These are phyloP conservation scores for Beauveria australis DNA, from an alignment of 2,329 filamentous ascomycete genomes.

Conservation along the genomic window DNA sequence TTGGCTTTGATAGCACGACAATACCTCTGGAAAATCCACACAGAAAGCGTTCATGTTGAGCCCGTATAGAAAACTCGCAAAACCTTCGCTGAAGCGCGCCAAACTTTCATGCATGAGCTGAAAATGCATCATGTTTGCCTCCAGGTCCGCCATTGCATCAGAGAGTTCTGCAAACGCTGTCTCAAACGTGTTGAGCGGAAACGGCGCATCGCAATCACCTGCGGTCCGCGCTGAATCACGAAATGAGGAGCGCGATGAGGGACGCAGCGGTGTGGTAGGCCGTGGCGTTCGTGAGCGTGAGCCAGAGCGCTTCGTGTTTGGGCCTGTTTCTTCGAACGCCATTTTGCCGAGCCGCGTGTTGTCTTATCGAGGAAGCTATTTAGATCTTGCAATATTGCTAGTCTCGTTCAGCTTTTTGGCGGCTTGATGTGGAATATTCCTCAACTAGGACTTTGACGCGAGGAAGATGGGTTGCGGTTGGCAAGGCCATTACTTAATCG, in stretches of 20 bases:
- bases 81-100: constrained; percentile 88
- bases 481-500: neutral
- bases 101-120: constrained; percentile 95
- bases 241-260: constrained; percentile 81
- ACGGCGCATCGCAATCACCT: constrained; percentile 42
- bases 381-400: no score
- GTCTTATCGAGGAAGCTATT: neutral
- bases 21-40: constrained; percentile 90
- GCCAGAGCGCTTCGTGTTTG: constrained; percentile 37
- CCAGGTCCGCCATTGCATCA: constrained; percentile 89
- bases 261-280: constrained; percentile 85
- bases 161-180: constrained; percentile 88
- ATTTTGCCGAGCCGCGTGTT: constrained; percentile 14
- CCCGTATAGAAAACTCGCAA: constrained; percentile 90
- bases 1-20: constrained; percentile 4
- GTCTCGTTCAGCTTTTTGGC: no score
- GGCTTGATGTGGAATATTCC: no score
- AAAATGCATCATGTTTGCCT: constrained; percentile 95
- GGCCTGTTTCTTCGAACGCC: constrained; percentile 21
- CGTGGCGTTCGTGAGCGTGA: constrained; percentile 61
- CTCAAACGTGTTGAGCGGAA: constrained; percentile 75
- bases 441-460: no score
- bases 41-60: constrained; percentile 99
- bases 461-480: neutral
- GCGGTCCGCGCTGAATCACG: constrained; percentile 62